phyloP scores from a whole-genome alignment of 129 eudicot genomes.

The Arctium minus region DNA sequence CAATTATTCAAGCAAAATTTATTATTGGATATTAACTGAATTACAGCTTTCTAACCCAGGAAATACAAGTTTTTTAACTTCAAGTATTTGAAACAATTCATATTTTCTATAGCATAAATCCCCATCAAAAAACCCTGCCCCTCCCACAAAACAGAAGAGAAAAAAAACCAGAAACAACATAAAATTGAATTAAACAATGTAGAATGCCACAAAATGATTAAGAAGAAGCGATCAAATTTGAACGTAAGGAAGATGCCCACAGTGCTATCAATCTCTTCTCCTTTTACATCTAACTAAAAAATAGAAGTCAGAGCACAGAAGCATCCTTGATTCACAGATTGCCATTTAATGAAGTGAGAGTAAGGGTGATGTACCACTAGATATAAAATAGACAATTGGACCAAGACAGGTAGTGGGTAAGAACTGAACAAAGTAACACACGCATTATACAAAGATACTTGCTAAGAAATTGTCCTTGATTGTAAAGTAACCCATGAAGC shows the following conservation, averaged over 20 bases:
- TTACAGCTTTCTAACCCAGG: background rate
- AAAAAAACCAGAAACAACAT: background rate
- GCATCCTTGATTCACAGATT: background rate
- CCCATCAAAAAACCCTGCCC: background rate
- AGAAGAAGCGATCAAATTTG: background rate
- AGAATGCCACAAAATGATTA: background rate
- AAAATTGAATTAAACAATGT: background rate
- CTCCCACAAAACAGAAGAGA: background rate
- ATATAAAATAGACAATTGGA: background rate
- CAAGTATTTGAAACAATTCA: background rate
- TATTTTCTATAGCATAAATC: background rate
- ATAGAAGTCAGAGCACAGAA: background rate
- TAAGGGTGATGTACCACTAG: background rate
- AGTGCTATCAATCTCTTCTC: background rate
- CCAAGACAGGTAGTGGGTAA: background rate
- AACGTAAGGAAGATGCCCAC: no score
- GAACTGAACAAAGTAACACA: background rate
- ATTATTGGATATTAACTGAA: conserved; percentile 1
- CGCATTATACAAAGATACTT: background rate
- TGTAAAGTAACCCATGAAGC: background rate
- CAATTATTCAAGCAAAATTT: conserved; percentile 12
- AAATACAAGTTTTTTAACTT: background rate
- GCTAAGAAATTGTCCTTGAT: background rate
- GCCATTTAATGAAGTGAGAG: background rate
- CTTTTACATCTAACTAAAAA: background rate